phyloP scores from a whole-genome alignment of 108 stramenopile genomes.

The Stephanodiscus triporus region DNA sequence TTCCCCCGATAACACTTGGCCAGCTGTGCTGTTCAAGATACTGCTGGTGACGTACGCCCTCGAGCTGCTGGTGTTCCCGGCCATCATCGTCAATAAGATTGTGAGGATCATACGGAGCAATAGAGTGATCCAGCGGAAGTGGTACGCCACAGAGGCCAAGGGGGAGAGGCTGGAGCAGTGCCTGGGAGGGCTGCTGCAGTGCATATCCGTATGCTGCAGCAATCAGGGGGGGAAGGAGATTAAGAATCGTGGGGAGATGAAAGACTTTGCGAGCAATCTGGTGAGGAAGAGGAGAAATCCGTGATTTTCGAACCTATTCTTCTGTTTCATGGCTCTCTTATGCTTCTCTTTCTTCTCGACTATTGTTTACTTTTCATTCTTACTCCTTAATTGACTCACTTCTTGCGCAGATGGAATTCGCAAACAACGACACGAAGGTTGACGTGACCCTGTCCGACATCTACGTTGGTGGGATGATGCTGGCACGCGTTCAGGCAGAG shows the following conservation, averaged over 20 bases:
- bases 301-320: no score
- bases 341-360: background rate
- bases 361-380: background rate
- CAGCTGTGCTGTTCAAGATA: constrained; percentile 13
- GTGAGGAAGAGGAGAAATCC: background rate
- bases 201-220: constrained; percentile 19
- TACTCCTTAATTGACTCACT: background rate
- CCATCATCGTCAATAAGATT: constrained; percentile 28
- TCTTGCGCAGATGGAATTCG: constrained; percentile 41
- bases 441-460: constrained; percentile 43
- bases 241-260: constrained; percentile 48
- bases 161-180: constrained; percentile 39
- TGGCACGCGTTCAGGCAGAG: constrained; percentile 47
- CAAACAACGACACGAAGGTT: constrained; percentile 46
- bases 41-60: constrained; percentile 41
- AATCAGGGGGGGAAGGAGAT: constrained; percentile 33
- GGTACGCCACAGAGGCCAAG: constrained; percentile 27
- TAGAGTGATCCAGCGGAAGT: background rate
- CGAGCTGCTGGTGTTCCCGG: constrained; percentile 34
- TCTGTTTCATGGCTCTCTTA: background rate
- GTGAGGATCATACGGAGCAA: constrained; percentile 10
- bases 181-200: constrained; percentile 27
- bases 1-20: background rate
- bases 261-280: constrained; percentile 48
- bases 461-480: constrained; percentile 40